Evolutionary conservation across 768 basidiomycete species (phyloP).

Genomic region (Lentinus brumalis): DNA sequence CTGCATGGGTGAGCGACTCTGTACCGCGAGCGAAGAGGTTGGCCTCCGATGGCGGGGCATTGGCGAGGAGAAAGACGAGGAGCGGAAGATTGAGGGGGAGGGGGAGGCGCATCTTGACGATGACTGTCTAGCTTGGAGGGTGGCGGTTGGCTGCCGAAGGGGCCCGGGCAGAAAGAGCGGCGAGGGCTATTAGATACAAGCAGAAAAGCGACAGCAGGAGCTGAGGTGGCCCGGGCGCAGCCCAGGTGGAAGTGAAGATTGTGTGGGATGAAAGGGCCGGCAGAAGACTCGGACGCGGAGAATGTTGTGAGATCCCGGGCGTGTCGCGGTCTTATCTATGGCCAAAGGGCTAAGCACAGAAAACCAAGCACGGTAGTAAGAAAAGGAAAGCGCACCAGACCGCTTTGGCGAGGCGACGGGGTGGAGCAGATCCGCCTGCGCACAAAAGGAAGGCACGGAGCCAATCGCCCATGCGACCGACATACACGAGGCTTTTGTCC

Average conservation of each 20-base stretch:
- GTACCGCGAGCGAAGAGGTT: slow-evolving; percentile 26
- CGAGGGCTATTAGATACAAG: background rate
- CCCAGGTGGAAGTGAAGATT: slow-evolving; percentile 13
- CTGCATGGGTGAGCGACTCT: slow-evolving; percentile 43
- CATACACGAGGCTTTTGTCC: slow-evolving; percentile 15
- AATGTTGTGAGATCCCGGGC: background rate
- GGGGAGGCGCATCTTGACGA: slow-evolving; percentile 20
- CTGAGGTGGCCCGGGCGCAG: slow-evolving; percentile 13
- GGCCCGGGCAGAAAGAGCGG: background rate
- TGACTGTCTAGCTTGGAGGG: background rate
- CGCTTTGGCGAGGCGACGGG: slow-evolving; percentile 15
- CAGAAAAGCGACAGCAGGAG: background rate
- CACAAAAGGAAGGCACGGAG: slow-evolving; percentile 17
- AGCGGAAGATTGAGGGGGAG: slow-evolving; percentile 30
- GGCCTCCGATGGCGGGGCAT: slow-evolving; percentile 31
- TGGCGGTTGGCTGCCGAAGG: background rate
- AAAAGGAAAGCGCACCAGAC: too few relatives aligned
- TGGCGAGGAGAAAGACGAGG: slow-evolving; percentile 35
- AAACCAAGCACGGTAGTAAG: too few relatives aligned
- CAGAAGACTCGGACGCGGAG: slow-evolving; percentile 6
- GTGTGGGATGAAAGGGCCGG: slow-evolving; percentile 9
- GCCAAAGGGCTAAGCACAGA: too few relatives aligned
- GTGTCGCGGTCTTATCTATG: background rate
- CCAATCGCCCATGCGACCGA: background rate
- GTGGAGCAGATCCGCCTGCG: slow-evolving; percentile 12